phyloP scores from a whole-genome alignment of 2,329 filamentous ascomycete genomes.

The Herpomyces periplanetae region DNA sequence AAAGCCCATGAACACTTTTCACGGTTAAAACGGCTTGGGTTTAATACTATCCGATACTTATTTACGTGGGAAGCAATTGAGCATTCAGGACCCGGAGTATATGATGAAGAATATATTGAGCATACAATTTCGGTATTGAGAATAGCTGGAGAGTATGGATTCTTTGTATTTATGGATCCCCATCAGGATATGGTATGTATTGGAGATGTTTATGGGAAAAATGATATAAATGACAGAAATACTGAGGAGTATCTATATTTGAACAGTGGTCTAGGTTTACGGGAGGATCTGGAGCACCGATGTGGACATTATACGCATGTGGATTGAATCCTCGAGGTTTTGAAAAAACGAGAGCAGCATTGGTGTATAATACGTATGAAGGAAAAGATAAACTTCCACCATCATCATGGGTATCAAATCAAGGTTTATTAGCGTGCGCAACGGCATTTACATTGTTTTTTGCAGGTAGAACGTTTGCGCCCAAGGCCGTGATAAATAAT shows the following conservation, averaged over 20 bases:
- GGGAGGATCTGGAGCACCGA: slow-evolving; percentile 68
- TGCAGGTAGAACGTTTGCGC: slow-evolving; percentile 56
- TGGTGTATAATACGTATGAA: slow-evolving; percentile 76
- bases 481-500: slow-evolving; percentile 75
- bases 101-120: slow-evolving; percentile 71
- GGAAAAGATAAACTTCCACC: slow-evolving; percentile 60
- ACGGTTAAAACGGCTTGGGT: slow-evolving; percentile 50
- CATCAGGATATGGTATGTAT: slow-evolving; percentile 65
- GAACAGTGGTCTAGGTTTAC: slow-evolving; percentile 59
- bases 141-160: slow-evolving; percentile 53
- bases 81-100: slow-evolving; percentile 49
- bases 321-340: slow-evolving; percentile 62
- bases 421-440: slow-evolving; percentile 44
- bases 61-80: slow-evolving; percentile 99
- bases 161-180: slow-evolving; percentile 93
- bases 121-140: slow-evolving; percentile 58
- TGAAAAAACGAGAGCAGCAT: slow-evolving; percentile 45
- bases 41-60: slow-evolving; percentile 80
- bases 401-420: slow-evolving; percentile 99
- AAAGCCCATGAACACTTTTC: slow-evolving; percentile 61
- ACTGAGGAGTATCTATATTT: slow-evolving; percentile 3
- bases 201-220: no score
- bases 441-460: slow-evolving; percentile 89
- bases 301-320: slow-evolving; percentile 90
- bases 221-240: no score